A percentile compares a stretch with the other conserved stretches of the same genome.
Evolutionary conservation across 257 asterid genomes (phyloP).

Genomic region (Capsicum rhomboideum): DNA sequence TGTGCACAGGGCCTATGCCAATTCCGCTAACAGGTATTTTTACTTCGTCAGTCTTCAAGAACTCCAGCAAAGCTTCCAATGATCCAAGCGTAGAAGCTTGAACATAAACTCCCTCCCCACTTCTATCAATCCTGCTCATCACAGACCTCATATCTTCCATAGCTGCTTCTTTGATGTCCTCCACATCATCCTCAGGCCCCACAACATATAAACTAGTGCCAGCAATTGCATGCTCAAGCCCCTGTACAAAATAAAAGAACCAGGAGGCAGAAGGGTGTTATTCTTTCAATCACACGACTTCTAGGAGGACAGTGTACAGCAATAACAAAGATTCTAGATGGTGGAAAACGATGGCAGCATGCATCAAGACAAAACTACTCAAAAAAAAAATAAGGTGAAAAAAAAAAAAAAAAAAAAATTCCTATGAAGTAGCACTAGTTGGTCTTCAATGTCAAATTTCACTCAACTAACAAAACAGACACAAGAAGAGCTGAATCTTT

Average conservation of each 20-base stretch:
- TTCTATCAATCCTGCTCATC: conserved; percentile 86
- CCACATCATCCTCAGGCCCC: conserved; percentile 79
- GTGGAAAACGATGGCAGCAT: background rate
- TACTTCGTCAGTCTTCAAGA: conserved; percentile 85
- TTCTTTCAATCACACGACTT: background rate
- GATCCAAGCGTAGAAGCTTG: conserved; percentile 99
- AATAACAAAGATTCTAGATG: background rate
- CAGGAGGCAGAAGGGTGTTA: background rate
- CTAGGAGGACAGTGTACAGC: background rate
- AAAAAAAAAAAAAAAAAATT: background rate
- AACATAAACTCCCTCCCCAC: conserved; percentile 93
- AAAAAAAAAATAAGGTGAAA: background rate
- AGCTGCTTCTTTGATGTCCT: conserved; percentile 65
- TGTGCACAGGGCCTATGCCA: conserved; percentile 92
- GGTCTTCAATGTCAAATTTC: background rate
- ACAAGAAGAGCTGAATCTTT: background rate
- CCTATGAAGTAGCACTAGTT: background rate
- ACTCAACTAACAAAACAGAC: background rate
- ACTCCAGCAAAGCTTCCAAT: conserved; percentile 88
- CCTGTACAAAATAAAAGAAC: conserved; percentile 35
- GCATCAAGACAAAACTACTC: background rate
- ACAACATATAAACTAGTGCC: conserved; percentile 90
- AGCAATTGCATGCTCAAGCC: conserved; percentile 97
- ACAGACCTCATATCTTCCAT: conserved; percentile 96
- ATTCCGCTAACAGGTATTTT: conserved; percentile 96